A percentile compares a stretch with the other conserved stretches of the same genome.
Evolutionary conservation across 2,329 filamentous ascomycete genomes (phyloP).

Genomic region (Esteya vermicola): DNA sequence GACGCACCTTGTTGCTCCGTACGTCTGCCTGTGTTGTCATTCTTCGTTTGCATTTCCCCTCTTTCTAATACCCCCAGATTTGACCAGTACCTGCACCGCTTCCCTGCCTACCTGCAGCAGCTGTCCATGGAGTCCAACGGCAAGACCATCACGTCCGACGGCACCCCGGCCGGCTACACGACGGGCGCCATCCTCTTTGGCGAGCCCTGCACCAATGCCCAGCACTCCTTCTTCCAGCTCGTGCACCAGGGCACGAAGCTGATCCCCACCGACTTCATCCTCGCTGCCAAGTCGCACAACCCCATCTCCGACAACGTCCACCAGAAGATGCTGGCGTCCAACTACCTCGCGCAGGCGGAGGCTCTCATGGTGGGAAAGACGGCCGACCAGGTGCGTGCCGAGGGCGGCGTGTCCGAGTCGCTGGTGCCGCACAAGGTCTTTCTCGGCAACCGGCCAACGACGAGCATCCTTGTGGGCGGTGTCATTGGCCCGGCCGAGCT

Average conservation of each 20-base stretch:
- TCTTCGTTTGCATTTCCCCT: constrained; percentile 11
- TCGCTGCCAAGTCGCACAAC: constrained; percentile 94
- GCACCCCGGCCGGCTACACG: constrained; percentile 87
- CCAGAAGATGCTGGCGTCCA: constrained; percentile 90
- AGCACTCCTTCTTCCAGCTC: constrained; percentile 99
- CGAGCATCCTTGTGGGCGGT: constrained; percentile 76
- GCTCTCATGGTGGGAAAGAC: constrained; percentile 87
- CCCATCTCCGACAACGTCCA: constrained; percentile 83
- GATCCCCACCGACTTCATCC: constrained; percentile 94
- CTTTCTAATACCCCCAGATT: constrained; percentile 40
- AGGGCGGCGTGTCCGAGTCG: constrained; percentile 52
- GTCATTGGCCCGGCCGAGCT: constrained; percentile 90
- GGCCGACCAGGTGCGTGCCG: constrained; percentile 61
- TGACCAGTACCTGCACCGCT: constrained; percentile 97
- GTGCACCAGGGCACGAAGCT: constrained; percentile 98
- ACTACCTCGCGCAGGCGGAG: constrained; percentile 83
- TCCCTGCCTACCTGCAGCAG: constrained; percentile 98
- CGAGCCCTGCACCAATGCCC: constrained; percentile 95
- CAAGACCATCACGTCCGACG: constrained; percentile 87
- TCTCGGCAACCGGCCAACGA: constrained; percentile 92
- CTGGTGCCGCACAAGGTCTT: constrained; percentile 98
- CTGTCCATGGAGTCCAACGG: constrained; percentile 99
- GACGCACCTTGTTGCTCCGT: constrained; percentile 93
- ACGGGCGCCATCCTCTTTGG: constrained; percentile 93
- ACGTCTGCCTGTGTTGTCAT: too few species aligned